These are phyloP conservation scores for Sanchytrium tribonematis DNA, from an alignment of 371 early-diverging fungal genomes.

Conservation along the genomic window DNA sequence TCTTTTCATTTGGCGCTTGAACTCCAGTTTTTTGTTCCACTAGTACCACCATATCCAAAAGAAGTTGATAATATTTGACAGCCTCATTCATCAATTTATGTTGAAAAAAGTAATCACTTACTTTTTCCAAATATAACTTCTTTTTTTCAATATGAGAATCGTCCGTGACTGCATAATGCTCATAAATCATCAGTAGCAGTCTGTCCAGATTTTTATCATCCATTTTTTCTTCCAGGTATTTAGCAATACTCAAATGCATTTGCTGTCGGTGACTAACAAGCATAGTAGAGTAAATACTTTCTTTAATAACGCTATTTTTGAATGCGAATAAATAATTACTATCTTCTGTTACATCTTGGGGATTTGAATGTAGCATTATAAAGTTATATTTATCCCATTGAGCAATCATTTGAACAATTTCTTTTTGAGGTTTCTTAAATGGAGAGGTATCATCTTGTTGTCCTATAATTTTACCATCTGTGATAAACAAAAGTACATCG, in stretches of 20 bases:
- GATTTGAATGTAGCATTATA: no score
- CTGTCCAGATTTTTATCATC: conserved; percentile 11
- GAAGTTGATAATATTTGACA: conserved; percentile 15
- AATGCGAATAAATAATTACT: conserved; percentile 11
- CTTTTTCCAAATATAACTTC: conserved; percentile 14
- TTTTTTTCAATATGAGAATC: conserved; percentile 10
- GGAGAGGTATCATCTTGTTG: no score
- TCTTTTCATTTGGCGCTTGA: no score
- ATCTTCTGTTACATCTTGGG: conserved; percentile 5
- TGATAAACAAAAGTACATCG: conserved; percentile 16
- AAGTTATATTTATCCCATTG: conserved; percentile 18
- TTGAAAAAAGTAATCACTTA: conserved; percentile 14
- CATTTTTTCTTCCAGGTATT: conserved; percentile 13
- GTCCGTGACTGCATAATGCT: conserved; percentile 18
- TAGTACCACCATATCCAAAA: conserved; percentile 8
- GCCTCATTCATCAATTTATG: conserved; percentile 12
- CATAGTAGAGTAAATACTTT: conserved; percentile 21
- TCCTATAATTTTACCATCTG: no score
- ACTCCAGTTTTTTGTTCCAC: conserved; percentile 5
- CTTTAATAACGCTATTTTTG: conserved; percentile 17
- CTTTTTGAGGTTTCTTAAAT: no score
- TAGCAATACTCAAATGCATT: conserved; percentile 15
- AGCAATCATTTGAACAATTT: conserved; percentile 5
- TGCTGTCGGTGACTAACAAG: conserved; percentile 16
- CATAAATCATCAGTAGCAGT: conserved; percentile 14